Percentiles rank a stretch among this genome's conserved stretches.
phyloP scores from a whole-genome alignment of 805 yeast genomes.

The Barnettozyma sucrosica region DNA sequence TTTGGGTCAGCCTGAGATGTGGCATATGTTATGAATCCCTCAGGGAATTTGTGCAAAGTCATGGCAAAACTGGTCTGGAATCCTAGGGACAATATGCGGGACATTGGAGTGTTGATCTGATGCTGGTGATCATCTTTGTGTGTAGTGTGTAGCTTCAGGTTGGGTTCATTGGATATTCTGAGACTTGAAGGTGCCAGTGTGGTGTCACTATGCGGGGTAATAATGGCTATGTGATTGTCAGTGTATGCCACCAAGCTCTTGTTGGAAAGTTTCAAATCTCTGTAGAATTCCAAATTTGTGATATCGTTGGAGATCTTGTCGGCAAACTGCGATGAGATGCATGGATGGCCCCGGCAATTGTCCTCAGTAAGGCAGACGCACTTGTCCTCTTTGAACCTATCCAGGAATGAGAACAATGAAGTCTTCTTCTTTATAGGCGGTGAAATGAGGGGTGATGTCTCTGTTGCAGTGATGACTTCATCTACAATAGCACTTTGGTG shows the following conservation, averaged over 20 bases:
- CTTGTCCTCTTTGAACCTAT: neutral
- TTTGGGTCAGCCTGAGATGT: conserved; percentile 63
- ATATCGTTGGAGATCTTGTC: conserved; percentile 23
- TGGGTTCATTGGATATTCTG: conserved; percentile 19
- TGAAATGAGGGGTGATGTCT: conserved; percentile 3
- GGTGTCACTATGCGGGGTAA: neutral
- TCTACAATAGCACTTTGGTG: neutral
- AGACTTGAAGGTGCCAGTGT: neutral
- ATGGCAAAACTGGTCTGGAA: conserved; percentile 86
- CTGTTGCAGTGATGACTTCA: neutral
- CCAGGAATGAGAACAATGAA: conserved; percentile 2
- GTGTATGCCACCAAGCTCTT: conserved; percentile 24
- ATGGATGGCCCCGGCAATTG: conserved; percentile 19
- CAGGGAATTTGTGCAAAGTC: conserved; percentile 88
- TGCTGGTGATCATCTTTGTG: conserved; percentile 62
- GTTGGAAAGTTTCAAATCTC: conserved; percentile 10
- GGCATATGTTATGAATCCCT: conserved; percentile 84
- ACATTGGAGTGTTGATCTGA: conserved; percentile 68
- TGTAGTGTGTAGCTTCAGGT: conserved; percentile 24
- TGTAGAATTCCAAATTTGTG: conserved; percentile 23
- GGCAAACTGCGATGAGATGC: conserved; percentile 15
- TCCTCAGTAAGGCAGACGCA: conserved; percentile 21
- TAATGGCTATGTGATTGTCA: neutral
- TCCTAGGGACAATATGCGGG: conserved; percentile 80
- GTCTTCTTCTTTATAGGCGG: conserved; percentile 6